Evolutionary conservation across 345 rosid genomes (phyloP), one percentile per base, ranked within the genome.

Genomic region (Anastatica hierochuntica): DNA sequence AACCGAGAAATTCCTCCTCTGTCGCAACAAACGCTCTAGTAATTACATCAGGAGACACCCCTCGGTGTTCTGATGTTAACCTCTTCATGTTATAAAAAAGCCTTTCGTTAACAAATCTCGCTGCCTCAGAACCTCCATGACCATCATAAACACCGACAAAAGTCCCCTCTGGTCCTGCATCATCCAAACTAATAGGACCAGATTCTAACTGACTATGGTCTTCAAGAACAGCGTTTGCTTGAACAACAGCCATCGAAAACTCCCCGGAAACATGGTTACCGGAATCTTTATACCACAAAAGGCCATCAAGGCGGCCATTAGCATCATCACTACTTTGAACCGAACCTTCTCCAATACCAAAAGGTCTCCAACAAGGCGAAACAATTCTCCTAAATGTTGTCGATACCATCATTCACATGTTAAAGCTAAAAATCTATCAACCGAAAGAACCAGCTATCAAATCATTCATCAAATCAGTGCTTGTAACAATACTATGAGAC

Each of bases 131-230:
- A 60, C 99, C 97, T 66, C 99, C 99, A 77, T 88, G 99, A 24
- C 95, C 99, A 62, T 94, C 97, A n/a, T 88, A 94, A 46, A 94
- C 71, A 68, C 99, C 99, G 31, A 94, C 90, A 75, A 88, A 94
- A 55, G 95, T 88, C 19, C 88, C 99, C 4, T 77, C 81, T 51
- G 95, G 95, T 18, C 97, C 94, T 7, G 84, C 67, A 19, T 88
- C 85, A 41, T 63, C 67, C 11, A 74, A 64, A 63, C 97, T 83
- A 76, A 88, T 49, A 4, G 90, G 87, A 68, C 99, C 99, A n/a
- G 99, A 83, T 54, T 88, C 99, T 41, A 94, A 73, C 16, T 94
- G 97, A 51, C 95, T 74, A 45, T 78, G 84, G 63, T 94, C 99
- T 75, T 94, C 99, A 56, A 88, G 66, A 24, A 74, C 27, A 53